Percentiles rank a stretch among this genome's conserved stretches.
Evolutionary conservation across 805 yeast species (phyloP).

Genomic region (Wickerhamiella cacticola): DNA sequence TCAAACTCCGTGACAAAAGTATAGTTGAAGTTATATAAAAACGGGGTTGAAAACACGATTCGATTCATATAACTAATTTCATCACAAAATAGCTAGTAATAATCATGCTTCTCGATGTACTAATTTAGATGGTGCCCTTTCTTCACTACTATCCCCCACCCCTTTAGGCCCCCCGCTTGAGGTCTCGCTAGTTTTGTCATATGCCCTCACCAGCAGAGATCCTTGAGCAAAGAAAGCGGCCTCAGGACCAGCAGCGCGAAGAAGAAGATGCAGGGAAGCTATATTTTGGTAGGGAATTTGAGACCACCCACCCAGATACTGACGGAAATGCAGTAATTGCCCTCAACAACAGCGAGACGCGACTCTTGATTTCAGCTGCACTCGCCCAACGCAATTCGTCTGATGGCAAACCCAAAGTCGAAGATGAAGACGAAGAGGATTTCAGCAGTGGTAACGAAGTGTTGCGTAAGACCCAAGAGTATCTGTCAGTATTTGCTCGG

Average conservation of each 20-base stretch:
- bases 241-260: slow-evolving; percentile 35
- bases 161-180: no score
- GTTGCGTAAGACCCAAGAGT: slow-evolving; percentile 81
- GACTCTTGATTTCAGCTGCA: slow-evolving; percentile 82
- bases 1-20: no score
- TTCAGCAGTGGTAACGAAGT: slow-evolving; percentile 37
- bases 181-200: not conserved
- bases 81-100: no score
- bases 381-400: slow-evolving; percentile 48
- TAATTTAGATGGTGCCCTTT: no score
- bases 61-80: no score
- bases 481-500: slow-evolving; percentile 72
- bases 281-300: slow-evolving; percentile 89
- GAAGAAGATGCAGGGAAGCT: slow-evolving; percentile 86
- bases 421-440: slow-evolving; percentile 27
- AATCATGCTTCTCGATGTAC: no score
- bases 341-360: slow-evolving; percentile 76
- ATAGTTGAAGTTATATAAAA: no score
- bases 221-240: slow-evolving; percentile 49
- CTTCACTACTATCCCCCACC: no score
- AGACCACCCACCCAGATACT: slow-evolving; percentile 64
- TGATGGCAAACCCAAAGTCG: slow-evolving; percentile 29
- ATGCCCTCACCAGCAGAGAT: slow-evolving; percentile 13
- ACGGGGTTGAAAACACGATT: no score
- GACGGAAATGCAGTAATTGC: slow-evolving; percentile 72